Conservation (phyloP, 176 grass and related monocot genomes). For the Thalia dealbata region DNA sequence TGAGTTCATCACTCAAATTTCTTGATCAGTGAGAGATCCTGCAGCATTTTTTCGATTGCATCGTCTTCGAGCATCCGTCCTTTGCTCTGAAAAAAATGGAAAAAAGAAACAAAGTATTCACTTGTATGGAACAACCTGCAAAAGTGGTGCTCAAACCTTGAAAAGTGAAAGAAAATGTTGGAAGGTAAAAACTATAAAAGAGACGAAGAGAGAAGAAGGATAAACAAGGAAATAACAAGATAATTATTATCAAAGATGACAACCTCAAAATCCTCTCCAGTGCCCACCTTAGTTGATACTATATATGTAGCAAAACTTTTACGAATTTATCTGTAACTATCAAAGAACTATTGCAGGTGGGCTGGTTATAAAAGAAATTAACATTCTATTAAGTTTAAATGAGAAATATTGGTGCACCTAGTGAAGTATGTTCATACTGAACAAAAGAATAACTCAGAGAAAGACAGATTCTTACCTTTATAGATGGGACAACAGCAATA, state of each 20-base stretch:
- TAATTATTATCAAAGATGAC: too few species aligned
- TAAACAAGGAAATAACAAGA: background rate
- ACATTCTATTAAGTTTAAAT: too few species aligned
- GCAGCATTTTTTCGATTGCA: conserved; percentile 73
- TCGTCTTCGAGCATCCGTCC: conserved; percentile 45
- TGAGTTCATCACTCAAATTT: conserved; percentile 54
- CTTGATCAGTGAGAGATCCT: conserved; percentile 94
- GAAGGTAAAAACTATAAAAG: too few species aligned
- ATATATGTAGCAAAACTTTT: too few species aligned
- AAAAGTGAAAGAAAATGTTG: background rate
- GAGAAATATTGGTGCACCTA: too few species aligned
- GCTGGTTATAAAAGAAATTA: too few species aligned
- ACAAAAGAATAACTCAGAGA: background rate
- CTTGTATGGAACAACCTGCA: background rate
- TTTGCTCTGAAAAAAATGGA: conserved; percentile 23
- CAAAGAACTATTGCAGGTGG: too few species aligned
- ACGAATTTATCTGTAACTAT: too few species aligned
- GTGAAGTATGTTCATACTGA: background rate
- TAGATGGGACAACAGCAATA: conserved; percentile 69
- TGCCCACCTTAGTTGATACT: too few species aligned
- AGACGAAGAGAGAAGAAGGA: background rate
- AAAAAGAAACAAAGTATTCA: background rate
- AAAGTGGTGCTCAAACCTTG: background rate
- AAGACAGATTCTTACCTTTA: conserved; percentile 30
- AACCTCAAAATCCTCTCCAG: too few species aligned